Evolutionary conservation across 805 yeast species (phyloP), one percentile per base, ranked within the genome.

Genomic region (Ogataea pignaliae): DNA sequence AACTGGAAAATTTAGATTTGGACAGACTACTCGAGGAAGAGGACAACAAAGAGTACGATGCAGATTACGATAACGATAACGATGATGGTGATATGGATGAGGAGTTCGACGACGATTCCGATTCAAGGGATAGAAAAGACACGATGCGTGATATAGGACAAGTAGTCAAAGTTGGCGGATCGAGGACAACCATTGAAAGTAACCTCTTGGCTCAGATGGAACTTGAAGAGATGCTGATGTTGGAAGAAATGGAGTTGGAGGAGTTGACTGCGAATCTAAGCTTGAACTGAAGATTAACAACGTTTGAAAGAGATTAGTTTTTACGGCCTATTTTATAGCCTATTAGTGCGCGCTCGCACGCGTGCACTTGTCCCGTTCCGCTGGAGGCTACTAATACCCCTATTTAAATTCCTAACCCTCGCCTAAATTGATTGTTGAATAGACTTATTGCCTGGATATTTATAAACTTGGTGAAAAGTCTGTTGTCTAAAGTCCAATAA

Each of bases 181-280:
- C 4, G 26, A 21, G 7, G 26, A 21, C 7, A 5, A 21, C 7
- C 26, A 21, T 21, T 21, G 26, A 21, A 4, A 21, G 26, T 26
- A 30, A 43, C 14, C 21, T 10, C 33, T 8, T 26, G 10, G 48
- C 48, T 10, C 60, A 61, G 38, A 39, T 47, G 29, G 59, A 63
- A 37, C 40, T 64, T 21, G 64, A 61, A 37, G 62, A 63, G 39
- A 48, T 60, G 54, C 39, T 59, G 29, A 37, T 48, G 17, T 39
- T 59, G 31, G 59, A 60, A 38, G 52, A 50, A 47, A 36, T 52
- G 39, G 67, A 64, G 41, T 43, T 64, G 38, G 67, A 64, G 38
- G 60, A 56, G 36, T 41, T 64, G 45, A 52, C 65, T 2, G 50
- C 47, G 39, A 57, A 50, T 29, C 36, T 57, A 45, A 49, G 42